Conservation (phyloP, 441 rosid genomes). For the Bruguiera hainesii region DNA sequence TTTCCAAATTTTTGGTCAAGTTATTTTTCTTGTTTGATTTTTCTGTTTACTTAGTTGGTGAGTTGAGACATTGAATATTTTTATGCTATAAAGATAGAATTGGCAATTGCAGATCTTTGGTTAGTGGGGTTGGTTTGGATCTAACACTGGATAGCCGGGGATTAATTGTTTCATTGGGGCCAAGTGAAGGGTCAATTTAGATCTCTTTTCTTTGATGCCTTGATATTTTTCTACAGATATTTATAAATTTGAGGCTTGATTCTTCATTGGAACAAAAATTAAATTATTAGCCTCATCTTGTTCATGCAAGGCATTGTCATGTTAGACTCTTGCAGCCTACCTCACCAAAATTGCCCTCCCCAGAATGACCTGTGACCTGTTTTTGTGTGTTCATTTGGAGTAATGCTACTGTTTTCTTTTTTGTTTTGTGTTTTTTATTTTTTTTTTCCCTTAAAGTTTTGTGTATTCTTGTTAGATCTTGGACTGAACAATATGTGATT, state of each 20-base stretch:
- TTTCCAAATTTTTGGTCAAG: neutral
- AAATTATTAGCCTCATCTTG: neutral
- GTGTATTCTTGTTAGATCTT: no score
- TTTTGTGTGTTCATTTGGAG: no score
- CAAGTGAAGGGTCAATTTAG: neutral
- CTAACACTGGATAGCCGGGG: neutral
- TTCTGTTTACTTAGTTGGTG: conserved; percentile 1
- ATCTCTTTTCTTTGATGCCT: conserved; percentile 4
- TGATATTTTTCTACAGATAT: neutral
- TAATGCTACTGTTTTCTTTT: no score
- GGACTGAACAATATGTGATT: neutral
- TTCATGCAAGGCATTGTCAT: conserved; percentile 10
- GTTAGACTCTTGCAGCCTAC: no score
- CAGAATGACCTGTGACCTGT: neutral
- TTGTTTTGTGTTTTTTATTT: neutral
- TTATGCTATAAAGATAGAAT: neutral
- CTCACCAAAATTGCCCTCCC: neutral
- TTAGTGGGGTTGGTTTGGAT: conserved; percentile 5
- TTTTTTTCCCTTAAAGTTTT: no score
- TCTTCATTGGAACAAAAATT: neutral
- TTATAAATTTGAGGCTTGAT: neutral
- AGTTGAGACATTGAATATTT: conserved; percentile 12
- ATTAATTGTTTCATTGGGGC: neutral
- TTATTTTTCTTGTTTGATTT: neutral
- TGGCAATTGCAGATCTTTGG: neutral